Percentiles rank a stretch among this genome's conserved stretches.
Evolutionary conservation across 495 filamentous ascomycete genomes (phyloP).

Genomic region (Penicillium herquei): DNA sequence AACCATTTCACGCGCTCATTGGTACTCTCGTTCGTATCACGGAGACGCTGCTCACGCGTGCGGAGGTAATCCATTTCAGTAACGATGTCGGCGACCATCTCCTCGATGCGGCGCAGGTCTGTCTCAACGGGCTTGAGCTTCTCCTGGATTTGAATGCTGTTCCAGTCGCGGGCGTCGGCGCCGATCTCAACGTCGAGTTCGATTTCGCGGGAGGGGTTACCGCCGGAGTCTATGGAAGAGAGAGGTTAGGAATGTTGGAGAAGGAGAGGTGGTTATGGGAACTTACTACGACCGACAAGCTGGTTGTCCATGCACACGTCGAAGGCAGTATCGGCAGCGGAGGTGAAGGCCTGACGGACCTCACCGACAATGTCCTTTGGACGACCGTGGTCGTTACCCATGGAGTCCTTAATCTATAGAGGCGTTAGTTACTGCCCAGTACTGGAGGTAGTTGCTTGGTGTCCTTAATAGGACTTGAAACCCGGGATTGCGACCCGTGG

Average conservation of each 20-base stretch:
- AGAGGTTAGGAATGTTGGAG: background rate
- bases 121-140: constrained; percentile 98
- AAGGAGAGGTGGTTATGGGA: background rate
- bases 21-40: constrained; percentile 99
- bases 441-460: too few relatives aligned
- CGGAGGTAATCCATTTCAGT: constrained; percentile 92
- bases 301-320: constrained; percentile 97
- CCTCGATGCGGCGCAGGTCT: constrained; percentile 89
- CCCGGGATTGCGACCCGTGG: background rate
- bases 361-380: constrained; percentile 91
- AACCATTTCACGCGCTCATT: constrained; percentile 99
- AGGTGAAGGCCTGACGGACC: constrained; percentile 89
- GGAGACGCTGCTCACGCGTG: constrained; percentile 84
- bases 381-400: constrained; percentile 91
- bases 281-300: constrained; percentile 61
- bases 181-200: constrained; percentile 99
- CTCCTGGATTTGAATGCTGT: constrained; percentile 90
- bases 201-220: constrained; percentile 70
- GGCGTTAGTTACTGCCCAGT: background rate
- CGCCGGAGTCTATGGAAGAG: constrained; percentile 26
- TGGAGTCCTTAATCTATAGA: constrained; percentile 82
- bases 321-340: constrained; percentile 90
- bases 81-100: constrained; percentile 79
- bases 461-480: too few relatives aligned
- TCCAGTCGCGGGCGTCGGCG: constrained; percentile 98